Base-by-base conservation (phyloP, 371 early-diverging fungal species). In the Zychaea mexicana region DNA sequence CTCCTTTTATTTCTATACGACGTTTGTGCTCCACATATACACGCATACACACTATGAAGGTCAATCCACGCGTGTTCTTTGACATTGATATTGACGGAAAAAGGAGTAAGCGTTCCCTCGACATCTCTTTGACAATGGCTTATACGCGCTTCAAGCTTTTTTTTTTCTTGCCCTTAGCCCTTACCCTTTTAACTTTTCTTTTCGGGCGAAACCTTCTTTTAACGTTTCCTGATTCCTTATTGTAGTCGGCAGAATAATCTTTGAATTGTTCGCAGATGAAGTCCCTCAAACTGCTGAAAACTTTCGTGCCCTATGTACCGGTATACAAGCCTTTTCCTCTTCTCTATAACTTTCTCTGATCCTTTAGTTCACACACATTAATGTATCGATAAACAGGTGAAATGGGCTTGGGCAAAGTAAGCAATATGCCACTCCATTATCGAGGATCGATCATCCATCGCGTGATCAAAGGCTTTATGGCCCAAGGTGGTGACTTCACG, bases 211-310 rank as follows among this genome's bases (percentile, higher is more conserved):
- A n/a, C n/a, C n/a, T n/a, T n/a, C n/a, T n/a, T n/a, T n/a, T n/a
- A n/a, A n/a, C n/a, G n/a, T n/a, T n/a, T n/a, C n/a, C 8, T 56
- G 27, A n/a, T 30, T 49, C 15, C 4, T 45, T 53, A 27, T 28
- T 19, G 4, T 39, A 82, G 88, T 88, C 53, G 96, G 95, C 42
- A 86, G 95, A 64, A 89, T 99, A 46, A 86, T 92, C 52, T 92
- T 99, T 85, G 96, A 98, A 73, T 87, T 99, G 21, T 92, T 92
- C 80, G 78, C 85, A 19, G 96, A 99, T 79, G 91, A 93, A 42
- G 94, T 92, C 1, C 99, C 99, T n/a, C 87, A 83, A 60, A 99
- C 99, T 3, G 96, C 92, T 12, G 98, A 99, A 68, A 99, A 99
- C 86, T 99, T 99, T 78, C 88, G 97, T 21, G 83, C 82, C 8